Evolutionary conservation across 192 early-diverging fungal species (phyloP).

Genomic region (Mortierella hygrophila): DNA sequence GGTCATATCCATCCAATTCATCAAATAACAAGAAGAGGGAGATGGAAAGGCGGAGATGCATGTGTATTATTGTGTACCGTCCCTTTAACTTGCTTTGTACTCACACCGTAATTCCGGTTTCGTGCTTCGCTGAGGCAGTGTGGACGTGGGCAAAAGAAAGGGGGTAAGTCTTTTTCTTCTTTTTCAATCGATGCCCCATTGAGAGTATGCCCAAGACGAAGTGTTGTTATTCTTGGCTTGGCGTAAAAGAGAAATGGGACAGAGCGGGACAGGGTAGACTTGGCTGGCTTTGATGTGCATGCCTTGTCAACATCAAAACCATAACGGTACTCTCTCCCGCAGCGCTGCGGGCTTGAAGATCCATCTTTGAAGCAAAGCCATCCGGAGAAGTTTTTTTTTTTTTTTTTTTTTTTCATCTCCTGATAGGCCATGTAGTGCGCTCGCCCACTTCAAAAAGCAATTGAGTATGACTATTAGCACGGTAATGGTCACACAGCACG

Average conservation of each 20-base stretch:
- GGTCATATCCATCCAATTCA: too few relatives aligned
- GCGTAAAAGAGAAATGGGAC: background rate
- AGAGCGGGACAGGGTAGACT: background rate
- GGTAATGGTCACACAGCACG: background rate
- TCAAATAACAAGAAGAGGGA: too few relatives aligned
- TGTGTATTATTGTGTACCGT: too few relatives aligned
- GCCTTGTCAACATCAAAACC: background rate
- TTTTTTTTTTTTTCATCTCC: background rate
- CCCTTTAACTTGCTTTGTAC: too few relatives aligned
- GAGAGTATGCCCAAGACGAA: background rate
- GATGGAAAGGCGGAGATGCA: too few relatives aligned
- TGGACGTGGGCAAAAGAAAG: too few relatives aligned
- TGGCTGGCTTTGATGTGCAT: background rate
- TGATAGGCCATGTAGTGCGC: background rate
- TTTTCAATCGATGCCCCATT: background rate
- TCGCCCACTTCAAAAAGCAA: background rate
- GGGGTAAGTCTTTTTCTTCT: background rate
- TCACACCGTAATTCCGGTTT: too few relatives aligned
- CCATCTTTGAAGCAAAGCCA: background rate
- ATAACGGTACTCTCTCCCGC: background rate
- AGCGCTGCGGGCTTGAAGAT: background rate
- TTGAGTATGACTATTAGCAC: background rate
- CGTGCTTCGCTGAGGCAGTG: too few relatives aligned
- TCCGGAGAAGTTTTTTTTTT: background rate
- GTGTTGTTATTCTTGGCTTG: slow-evolving; percentile 7